These are phyloP conservation scores for Geotrichum reessii DNA, from an alignment of 1,139 yeast genomes.

Conservation along the genomic window DNA sequence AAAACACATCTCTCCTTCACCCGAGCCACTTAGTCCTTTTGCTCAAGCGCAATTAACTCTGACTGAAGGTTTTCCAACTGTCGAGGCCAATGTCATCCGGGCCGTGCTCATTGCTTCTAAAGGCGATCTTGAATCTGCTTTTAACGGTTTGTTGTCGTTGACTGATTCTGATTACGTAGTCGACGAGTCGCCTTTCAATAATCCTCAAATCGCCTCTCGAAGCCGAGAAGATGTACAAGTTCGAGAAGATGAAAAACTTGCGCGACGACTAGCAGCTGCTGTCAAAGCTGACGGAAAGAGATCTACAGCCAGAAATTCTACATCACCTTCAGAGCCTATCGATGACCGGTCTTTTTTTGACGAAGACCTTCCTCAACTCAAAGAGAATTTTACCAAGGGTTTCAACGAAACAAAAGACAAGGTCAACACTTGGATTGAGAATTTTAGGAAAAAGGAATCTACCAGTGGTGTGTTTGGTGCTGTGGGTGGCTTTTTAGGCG, in stretches of 20 bases:
- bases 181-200: constrained; percentile 31
- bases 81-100: constrained; percentile 62
- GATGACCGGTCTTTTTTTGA: constrained; percentile 44
- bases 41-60: constrained; percentile 48
- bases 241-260: constrained; percentile 75
- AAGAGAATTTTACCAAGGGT: constrained; percentile 67
- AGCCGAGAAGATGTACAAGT: constrained; percentile 39
- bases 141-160: constrained; percentile 74
- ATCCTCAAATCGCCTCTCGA: constrained; percentile 21
- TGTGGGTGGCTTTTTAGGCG: constrained; percentile 26
- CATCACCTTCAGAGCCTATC: neutral
- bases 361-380: constrained; percentile 57
- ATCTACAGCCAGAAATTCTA: neutral
- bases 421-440: constrained; percentile 77
- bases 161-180: constrained; percentile 72
- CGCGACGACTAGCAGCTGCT: constrained; percentile 49
- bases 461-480: constrained; percentile 27
- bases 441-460: constrained; percentile 50
- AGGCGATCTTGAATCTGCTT: constrained; percentile 77
- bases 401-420: constrained; percentile 78
- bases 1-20: constrained; percentile 50
- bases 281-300: constrained; percentile 5
- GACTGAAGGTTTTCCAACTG: constrained; percentile 74
- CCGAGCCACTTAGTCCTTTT: constrained; percentile 51
- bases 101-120: constrained; percentile 85